phyloP scores from a whole-genome alignment of 2,329 filamentous ascomycete genomes.

The Cercospora sp. region DNA sequence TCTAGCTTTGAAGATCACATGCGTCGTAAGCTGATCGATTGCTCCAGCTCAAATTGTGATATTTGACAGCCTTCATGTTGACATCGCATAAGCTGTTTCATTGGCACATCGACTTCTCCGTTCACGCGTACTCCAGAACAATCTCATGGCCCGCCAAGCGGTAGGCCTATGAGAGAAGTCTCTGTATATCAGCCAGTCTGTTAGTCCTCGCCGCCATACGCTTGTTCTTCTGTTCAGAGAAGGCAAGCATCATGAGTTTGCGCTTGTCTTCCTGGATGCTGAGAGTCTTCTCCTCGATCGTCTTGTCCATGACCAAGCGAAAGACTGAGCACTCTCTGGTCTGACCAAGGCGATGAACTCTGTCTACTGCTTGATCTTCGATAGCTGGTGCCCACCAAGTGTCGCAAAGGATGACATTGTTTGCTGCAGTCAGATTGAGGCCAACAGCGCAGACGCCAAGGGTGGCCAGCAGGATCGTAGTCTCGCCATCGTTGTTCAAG shows the following conservation, averaged over 20 bases:
- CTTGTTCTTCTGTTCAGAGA: slow-evolving; percentile 67
- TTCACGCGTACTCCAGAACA: background rate
- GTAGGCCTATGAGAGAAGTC: slow-evolving; percentile 36
- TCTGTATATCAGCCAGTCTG: slow-evolving; percentile 47
- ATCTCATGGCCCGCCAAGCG: background rate
- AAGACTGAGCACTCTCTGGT: slow-evolving; percentile 76
- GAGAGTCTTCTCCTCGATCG: slow-evolving; percentile 78
- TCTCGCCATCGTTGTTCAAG: slow-evolving; percentile 66
- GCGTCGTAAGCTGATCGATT: background rate
- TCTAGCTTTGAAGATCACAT: background rate
- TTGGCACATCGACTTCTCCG: background rate
- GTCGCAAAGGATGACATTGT: slow-evolving; percentile 80
- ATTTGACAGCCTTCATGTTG: no score
- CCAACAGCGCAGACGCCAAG: slow-evolving; percentile 82
- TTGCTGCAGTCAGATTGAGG: slow-evolving; percentile 80
- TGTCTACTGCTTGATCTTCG: slow-evolving; percentile 86
- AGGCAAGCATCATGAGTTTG: slow-evolving; percentile 73
- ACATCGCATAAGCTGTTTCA: background rate
- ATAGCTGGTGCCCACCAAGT: slow-evolving; percentile 88
- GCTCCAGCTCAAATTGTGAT: background rate
- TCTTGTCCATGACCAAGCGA: slow-evolving; percentile 76
- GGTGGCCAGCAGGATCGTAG: slow-evolving; percentile 77
- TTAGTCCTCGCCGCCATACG: slow-evolving; percentile 55
- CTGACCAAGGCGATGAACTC: slow-evolving; percentile 83
- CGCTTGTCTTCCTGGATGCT: slow-evolving; percentile 78